Base-by-base conservation (phyloP, 2,329 filamentous ascomycete species). In the Penicillium sp. region DNA sequence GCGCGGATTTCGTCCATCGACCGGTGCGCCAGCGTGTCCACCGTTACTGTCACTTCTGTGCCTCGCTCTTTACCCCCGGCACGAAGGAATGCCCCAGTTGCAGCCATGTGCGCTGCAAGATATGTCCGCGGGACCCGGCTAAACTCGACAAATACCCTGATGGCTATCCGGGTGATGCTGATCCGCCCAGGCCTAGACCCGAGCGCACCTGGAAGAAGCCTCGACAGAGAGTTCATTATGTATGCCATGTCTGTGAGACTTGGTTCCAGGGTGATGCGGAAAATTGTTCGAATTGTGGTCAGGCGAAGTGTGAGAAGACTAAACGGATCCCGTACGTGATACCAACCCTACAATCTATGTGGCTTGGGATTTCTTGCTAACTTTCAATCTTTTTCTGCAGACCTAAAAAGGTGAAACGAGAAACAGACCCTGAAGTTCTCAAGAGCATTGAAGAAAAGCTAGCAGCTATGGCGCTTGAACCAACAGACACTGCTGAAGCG, bases 1-100 rank as follows among this genome's bases (percentile, higher is more conserved):
- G 80, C 13, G 83, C 85, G 61, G 85, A 90, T 57, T 69, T 89
- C 45, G 78, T 88, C 50, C 82, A 82, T 67, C 85, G 83, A 68
- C 81, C 82, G 58, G 79, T 82, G 22, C 81, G 80, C 54, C 85
- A 93, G 71, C 79, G 87, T 26, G 78, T 93, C 40, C 77, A 86
- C 48, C 81, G 88, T 51, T 82, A 74, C 44, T 95, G 89, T 66
- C 88, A 94, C 68, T 75, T 80, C 60, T 95, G 89, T 66, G 65
- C 79, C 41, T 78, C 74, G 2, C 63, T 83, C 1, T 93, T 89
- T 63, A 67, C 70, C 2, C 62, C 74, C 6, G 74, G 77, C 29
- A 73, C 69, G 52, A 87, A 83, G 53, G 71, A 79, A 64, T 95
- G 89, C 65, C 68, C 74, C 7, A 75, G 74, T 34, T 95, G 89